Percentiles rank a stretch among this genome's conserved stretches.
Conservation (phyloP, 164 flowering plant species). For the Berberis thunbergii region DNA sequence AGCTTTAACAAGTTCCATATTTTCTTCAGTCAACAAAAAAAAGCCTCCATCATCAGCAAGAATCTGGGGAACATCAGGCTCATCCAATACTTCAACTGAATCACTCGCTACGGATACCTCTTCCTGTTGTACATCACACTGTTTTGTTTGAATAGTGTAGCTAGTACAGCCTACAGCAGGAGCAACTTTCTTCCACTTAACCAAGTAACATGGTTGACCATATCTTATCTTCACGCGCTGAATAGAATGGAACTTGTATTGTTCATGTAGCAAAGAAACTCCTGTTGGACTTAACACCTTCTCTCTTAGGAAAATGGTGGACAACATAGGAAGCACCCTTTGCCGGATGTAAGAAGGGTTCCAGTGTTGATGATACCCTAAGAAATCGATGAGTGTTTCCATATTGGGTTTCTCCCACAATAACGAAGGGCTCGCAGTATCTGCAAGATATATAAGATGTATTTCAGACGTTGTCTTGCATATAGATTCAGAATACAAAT, state of each 20-base stretch:
- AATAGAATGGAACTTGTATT: conserved; percentile 8
- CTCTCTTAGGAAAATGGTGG: conserved; percentile 75
- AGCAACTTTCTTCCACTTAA: conserved; percentile 68
- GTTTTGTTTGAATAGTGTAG: conserved; percentile 15
- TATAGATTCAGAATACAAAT: no score
- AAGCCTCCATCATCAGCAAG: conserved; percentile 38
- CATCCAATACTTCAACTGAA: conserved; percentile 35
- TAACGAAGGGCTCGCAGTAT: conserved; percentile 31
- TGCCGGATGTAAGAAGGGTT: conserved; percentile 71
- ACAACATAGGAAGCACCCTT: conserved; percentile 70
- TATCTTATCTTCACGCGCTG: conserved; percentile 58
- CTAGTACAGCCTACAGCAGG: conserved; percentile 6
- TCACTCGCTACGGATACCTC: conserved; percentile 24
- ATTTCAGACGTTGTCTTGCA: no score
- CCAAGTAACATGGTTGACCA: conserved; percentile 58
- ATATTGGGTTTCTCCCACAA: conserved; percentile 55
- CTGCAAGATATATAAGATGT: conserved; percentile 20
- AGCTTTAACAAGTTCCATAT: conserved; percentile 59
- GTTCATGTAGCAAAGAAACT: conserved; percentile 3
- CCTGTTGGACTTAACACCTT: conserved; percentile 14
- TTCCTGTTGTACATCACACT: conserved; percentile 17
- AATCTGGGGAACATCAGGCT: conserved; percentile 35
- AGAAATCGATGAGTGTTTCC: conserved; percentile 64
- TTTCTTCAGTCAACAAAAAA: conserved; percentile 77
- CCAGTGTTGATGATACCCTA: conserved; percentile 53